Percentiles rank a stretch among this genome's conserved stretches.
These are phyloP conservation scores for Podosphaera xanthii DNA, from an alignment of 2,329 filamentous ascomycete species.

Conservation along the genomic window DNA sequence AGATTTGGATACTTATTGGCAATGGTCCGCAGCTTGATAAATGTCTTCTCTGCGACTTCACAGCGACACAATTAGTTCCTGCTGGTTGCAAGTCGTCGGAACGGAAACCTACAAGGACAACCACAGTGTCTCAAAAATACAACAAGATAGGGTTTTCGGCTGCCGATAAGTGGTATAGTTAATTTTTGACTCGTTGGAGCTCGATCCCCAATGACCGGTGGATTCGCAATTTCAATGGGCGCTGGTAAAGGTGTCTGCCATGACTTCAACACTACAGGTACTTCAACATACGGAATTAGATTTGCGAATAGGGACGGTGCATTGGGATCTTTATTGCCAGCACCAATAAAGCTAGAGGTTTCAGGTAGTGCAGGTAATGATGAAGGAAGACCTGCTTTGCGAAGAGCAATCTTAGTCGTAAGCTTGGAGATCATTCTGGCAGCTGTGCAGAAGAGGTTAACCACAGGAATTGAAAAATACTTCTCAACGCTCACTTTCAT, in stretches of 20 bases:
- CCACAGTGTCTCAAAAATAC: constrained; percentile 51
- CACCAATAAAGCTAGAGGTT: constrained; percentile 2
- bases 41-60: constrained; percentile 45
- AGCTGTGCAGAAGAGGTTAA: background rate
- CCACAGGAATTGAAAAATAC: background rate
- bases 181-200: constrained; percentile 10
- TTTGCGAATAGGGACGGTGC: constrained; percentile 10
- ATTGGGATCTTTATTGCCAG: background rate
- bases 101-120: constrained; percentile 39
- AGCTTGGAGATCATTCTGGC: constrained; percentile 14
- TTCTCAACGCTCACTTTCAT: background rate
- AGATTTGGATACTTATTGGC: constrained; percentile 28
- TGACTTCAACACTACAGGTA: constrained; percentile 12
- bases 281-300: constrained; percentile 12
- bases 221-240: constrained; percentile 9
- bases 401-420: constrained; percentile 14
- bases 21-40: constrained; percentile 29
- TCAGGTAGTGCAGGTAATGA: constrained; percentile 7
- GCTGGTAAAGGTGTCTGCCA: constrained; percentile 14
- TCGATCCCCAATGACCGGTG: constrained; percentile 9
- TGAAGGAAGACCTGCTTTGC: constrained; percentile 14
- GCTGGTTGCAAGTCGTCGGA: background rate
- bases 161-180: constrained; percentile 23
- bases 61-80: background rate
- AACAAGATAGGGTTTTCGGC: constrained; percentile 33